These are phyloP conservation scores for Stagonosporopsis cucurbitacearum DNA, from an alignment of 2,329 filamentous ascomycete species.

Conservation along the genomic window DNA sequence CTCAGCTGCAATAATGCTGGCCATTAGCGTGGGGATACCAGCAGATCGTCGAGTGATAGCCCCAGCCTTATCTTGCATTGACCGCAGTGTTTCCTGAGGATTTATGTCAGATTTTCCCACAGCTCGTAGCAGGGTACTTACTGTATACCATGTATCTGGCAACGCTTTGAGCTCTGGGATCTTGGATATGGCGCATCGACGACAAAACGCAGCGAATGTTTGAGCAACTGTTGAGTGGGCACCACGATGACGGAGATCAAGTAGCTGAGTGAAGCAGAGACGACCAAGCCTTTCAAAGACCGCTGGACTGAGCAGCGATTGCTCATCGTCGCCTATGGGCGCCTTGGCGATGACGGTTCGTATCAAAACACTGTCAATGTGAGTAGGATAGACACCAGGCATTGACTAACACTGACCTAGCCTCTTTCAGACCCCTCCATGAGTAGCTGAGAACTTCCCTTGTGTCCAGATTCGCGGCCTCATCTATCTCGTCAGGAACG, in stretches of 20 bases:
- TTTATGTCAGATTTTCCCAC: background rate
- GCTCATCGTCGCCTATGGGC: constrained; percentile 36
- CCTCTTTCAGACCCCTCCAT: constrained; percentile 93
- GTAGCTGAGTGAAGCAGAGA: constrained; percentile 81
- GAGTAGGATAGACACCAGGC: background rate
- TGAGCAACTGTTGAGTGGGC: constrained; percentile 92
- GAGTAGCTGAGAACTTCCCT: constrained; percentile 94
- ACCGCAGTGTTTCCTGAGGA: constrained; percentile 66
- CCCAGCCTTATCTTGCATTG: constrained; percentile 76
- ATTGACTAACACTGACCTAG: constrained; percentile 65
- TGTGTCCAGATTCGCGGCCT: constrained; percentile 73
- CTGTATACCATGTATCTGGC: constrained; percentile 72
- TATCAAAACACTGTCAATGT: constrained; percentile 69
- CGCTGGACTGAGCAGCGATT: constrained; percentile 38
- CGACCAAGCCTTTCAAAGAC: constrained; percentile 72
- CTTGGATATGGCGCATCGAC: constrained; percentile 62
- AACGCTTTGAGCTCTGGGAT: constrained; percentile 55
- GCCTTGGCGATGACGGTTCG: constrained; percentile 52
- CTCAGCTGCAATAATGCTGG: constrained; percentile 76
- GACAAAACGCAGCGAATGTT: constrained; percentile 85
- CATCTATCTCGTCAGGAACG: constrained; percentile 76
- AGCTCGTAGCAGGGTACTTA: constrained; percentile 9
- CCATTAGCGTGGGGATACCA: constrained; percentile 85
- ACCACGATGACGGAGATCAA: constrained; percentile 83
- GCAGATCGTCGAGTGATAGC: constrained; percentile 88